Conservation (phyloP, 2,329 filamentous ascomycete species). For the Helminthosporium solani region DNA sequence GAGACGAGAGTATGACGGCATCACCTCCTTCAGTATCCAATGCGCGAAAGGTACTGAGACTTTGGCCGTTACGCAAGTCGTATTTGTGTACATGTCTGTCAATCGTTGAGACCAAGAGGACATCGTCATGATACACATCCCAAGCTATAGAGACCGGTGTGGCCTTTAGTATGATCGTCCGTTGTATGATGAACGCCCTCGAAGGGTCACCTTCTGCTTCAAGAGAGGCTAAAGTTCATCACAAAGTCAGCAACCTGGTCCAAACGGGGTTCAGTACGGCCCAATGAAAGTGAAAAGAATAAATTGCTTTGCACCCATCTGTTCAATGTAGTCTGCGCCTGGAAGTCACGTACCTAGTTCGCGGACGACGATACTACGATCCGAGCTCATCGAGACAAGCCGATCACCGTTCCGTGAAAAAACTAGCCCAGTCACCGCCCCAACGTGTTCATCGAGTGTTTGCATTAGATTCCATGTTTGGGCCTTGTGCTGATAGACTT, state of each 20-base stretch:
- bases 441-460: constrained; percentile 87
- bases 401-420: constrained; percentile 70
- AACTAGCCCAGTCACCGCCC: constrained; percentile 75
- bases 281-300: too few relatives aligned
- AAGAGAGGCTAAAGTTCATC: constrained; percentile 54
- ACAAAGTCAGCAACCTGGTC: too few relatives aligned
- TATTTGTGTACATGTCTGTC: constrained; percentile 62
- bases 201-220: constrained; percentile 60
- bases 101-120: constrained; percentile 60
- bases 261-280: too few relatives aligned
- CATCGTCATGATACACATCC: constrained; percentile 60
- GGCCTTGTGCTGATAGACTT: constrained; percentile 70
- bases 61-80: constrained; percentile 66
- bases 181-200: constrained; percentile 74
- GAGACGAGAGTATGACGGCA: constrained; percentile 76
- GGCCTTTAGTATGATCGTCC: constrained; percentile 78
- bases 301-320: too few relatives aligned
- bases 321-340: too few relatives aligned
- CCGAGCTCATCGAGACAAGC: constrained; percentile 76
- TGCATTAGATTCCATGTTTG: constrained; percentile 76
- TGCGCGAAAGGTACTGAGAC: constrained; percentile 75
- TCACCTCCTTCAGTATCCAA: constrained; percentile 78
- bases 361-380: constrained; percentile 82
- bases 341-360: constrained; percentile 52
- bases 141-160: constrained; percentile 83